These are phyloP conservation scores for Stentor roeselii DNA, from an alignment of 73 alveolate species.

Conservation along the genomic window DNA sequence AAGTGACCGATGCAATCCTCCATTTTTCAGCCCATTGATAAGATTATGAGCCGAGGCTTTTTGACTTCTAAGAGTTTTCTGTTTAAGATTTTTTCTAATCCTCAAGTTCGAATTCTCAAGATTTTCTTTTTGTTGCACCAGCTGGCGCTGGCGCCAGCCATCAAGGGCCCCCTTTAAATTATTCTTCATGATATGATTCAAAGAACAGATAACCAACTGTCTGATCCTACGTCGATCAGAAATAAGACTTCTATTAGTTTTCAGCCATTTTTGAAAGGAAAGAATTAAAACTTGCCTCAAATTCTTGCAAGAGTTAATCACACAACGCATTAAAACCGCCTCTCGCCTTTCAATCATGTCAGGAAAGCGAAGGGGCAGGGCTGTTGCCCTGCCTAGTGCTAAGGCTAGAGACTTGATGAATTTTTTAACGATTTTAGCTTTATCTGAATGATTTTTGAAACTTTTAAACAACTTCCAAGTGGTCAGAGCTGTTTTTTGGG, in stretches of 20 bases:
- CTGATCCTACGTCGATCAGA: background rate
- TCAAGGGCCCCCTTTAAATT: background rate
- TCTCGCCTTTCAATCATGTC: too few species aligned
- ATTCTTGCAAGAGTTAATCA: too few species aligned
- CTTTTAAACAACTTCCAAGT: too few species aligned
- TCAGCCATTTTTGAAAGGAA: background rate
- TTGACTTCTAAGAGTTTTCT: background rate
- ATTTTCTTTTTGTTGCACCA: background rate
- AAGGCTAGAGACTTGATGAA: too few species aligned
- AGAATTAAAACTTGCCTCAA: too few species aligned
- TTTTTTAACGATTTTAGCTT: too few species aligned
- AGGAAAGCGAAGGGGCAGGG: too few species aligned
- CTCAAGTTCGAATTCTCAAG: background rate
- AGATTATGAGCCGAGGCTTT: background rate
- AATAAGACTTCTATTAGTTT: background rate
- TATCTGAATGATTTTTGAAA: too few species aligned
- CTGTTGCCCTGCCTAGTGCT: too few species aligned
- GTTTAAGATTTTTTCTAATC: background rate
- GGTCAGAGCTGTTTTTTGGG: too few species aligned
- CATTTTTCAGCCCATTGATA: background rate
- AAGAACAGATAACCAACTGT: background rate
- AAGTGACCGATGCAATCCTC: background rate
- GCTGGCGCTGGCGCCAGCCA: background rate
- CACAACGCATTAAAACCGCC: too few species aligned
- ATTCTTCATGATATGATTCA: too few species aligned